These are phyloP conservation scores for Avena sativa DNA, from an alignment of 176 grass and related monocot genomes.

Conservation along the genomic window DNA sequence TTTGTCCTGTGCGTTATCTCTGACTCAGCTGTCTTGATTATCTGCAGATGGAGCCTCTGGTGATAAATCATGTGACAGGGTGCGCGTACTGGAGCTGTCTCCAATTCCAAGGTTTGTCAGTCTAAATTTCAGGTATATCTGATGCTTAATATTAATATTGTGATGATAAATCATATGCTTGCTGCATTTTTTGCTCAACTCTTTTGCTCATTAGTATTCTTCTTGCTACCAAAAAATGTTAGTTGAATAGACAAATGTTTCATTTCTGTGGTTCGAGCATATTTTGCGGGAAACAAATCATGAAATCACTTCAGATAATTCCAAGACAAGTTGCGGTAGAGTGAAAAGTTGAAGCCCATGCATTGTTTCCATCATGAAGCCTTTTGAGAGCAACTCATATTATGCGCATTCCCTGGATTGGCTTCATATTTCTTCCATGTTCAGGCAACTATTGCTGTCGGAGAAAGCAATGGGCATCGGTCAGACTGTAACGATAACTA, in stretches of 20 bases:
- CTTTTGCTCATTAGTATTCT: neutral
- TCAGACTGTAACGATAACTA: constrained; percentile 6
- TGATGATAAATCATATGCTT: neutral
- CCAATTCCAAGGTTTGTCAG: neutral
- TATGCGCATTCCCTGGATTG: neutral
- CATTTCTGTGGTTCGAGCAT: neutral
- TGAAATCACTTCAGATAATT: neutral
- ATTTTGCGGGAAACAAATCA: neutral
- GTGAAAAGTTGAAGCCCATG: constrained; percentile 10
- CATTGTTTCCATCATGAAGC: constrained; percentile 30
- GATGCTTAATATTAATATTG: neutral
- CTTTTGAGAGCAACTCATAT: constrained; percentile 30
- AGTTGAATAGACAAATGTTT: neutral
- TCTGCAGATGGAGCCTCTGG: constrained; percentile 19
- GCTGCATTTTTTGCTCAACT: neutral
- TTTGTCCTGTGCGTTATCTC: constrained; percentile 10
- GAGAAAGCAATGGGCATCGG: constrained; percentile 18
- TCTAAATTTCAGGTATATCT: constrained; percentile 20
- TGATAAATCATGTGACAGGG: neutral
- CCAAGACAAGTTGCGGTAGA: constrained; percentile 2
- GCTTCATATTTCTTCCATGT: constrained; percentile 28
- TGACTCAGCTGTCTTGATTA: constrained; percentile 25
- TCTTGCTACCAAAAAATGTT: neutral
- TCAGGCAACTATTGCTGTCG: constrained; percentile 34
- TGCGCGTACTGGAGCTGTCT: constrained; percentile 1